Percentiles rank a stretch among this genome's conserved stretches.
Conservation (phyloP, 441 rosid genomes). For the Codiaeum variegatum region DNA sequence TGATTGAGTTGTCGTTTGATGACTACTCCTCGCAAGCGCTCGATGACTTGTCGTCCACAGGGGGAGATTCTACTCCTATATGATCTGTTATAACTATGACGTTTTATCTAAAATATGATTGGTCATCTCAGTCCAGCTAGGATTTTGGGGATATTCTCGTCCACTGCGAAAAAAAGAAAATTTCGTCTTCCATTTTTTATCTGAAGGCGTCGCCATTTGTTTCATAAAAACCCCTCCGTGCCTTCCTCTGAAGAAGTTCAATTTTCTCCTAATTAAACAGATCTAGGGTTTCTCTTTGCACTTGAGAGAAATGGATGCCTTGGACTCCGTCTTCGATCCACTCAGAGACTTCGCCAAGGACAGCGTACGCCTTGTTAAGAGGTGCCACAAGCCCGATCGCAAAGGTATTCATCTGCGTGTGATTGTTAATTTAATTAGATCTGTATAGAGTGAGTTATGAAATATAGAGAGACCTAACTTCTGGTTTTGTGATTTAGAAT, state of each 20-base stretch:
- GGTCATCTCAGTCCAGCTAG: neutral
- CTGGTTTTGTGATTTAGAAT: conserved; percentile 37
- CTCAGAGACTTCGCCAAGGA: conserved; percentile 77
- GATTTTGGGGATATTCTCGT: neutral
- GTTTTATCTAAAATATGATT: neutral
- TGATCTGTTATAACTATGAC: neutral
- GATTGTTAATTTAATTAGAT: neutral
- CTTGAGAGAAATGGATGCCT: conserved; percentile 51
- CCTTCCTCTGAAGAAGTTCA: neutral
- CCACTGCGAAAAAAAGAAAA: neutral
- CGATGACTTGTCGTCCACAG: too few relatives aligned
- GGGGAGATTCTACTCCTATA: too few relatives aligned
- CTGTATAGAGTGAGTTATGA: neutral
- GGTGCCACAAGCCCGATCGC: conserved; percentile 89
- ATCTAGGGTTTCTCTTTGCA: conserved; percentile 18
- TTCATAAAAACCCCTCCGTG: neutral
- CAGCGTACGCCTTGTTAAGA: conserved; percentile 77
- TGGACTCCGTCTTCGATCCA: conserved; percentile 64
- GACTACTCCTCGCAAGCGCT: too few relatives aligned
- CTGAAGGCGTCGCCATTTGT: neutral
- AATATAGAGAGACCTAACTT: conserved; percentile 2
- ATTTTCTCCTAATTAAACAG: conserved; percentile 8
- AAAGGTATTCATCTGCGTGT: conserved; percentile 36
- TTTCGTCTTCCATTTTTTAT: neutral
- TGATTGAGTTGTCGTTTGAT: too few relatives aligned